phyloP scores from a whole-genome alignment of 768 basidiomycete species.

The Cystobasidium ongulense region DNA sequence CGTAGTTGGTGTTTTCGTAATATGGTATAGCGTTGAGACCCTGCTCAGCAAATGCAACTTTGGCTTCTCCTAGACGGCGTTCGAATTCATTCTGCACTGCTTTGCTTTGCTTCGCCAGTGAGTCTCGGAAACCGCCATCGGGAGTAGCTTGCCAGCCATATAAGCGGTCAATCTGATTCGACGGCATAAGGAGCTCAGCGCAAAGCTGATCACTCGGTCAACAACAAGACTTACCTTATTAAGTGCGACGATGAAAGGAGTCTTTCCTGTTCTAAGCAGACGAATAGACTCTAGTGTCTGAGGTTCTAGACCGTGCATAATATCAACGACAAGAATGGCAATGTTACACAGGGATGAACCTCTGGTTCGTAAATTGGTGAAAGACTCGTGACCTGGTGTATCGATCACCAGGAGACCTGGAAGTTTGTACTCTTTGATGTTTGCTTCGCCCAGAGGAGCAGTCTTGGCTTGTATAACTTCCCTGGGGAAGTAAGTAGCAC shows the following conservation, averaged over 20 bases:
- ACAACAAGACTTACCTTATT: slow-evolving; percentile 62
- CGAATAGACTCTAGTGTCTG: slow-evolving; percentile 95
- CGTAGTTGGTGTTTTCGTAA: slow-evolving; percentile 95
- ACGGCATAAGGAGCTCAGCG: slow-evolving; percentile 1
- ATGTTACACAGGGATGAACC: slow-evolving; percentile 98
- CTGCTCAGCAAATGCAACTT: slow-evolving; percentile 93
- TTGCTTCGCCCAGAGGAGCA: slow-evolving; percentile 79
- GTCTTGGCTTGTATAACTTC: slow-evolving; percentile 92
- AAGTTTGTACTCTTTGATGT: slow-evolving; percentile 82
- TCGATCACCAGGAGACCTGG: slow-evolving; percentile 94
- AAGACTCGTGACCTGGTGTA: slow-evolving; percentile 98
- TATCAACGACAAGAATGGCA: slow-evolving; percentile 96
- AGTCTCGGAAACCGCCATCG: slow-evolving; percentile 84
- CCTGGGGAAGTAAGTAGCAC: slow-evolving; percentile 97
- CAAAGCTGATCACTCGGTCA: background rate
- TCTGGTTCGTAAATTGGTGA: slow-evolving; percentile 89
- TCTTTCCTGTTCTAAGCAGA: slow-evolving; percentile 80
- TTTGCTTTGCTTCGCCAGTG: slow-evolving; percentile 68
- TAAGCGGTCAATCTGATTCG: slow-evolving; percentile 80
- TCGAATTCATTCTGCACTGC: slow-evolving; percentile 85
- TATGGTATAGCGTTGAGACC: slow-evolving; percentile 89
- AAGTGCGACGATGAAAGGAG: slow-evolving; percentile 95
- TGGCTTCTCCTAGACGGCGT: slow-evolving; percentile 72
- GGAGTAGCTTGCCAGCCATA: slow-evolving; percentile 89
- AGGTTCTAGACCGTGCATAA: slow-evolving; percentile 97